A percentile compares a stretch with the other conserved stretches of the same genome.
These are phyloP conservation scores for Oryza glaberrima DNA, from an alignment of 176 grass and related monocot genomes.

Conservation along the genomic window DNA sequence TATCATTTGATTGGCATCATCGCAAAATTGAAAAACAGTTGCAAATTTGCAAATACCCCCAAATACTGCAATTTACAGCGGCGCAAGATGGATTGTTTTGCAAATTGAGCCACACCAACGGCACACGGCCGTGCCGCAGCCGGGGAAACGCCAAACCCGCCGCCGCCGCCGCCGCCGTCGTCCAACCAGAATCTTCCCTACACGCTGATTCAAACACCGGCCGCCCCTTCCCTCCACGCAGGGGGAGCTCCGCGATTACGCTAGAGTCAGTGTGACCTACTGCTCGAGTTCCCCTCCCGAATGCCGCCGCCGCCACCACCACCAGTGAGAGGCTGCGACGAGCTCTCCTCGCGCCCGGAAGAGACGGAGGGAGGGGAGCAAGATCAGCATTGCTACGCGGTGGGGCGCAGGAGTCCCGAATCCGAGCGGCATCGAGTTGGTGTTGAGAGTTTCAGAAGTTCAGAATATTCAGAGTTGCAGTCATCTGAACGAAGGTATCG, in stretches of 20 bases:
- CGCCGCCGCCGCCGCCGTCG: background rate
- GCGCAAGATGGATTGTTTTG: background rate
- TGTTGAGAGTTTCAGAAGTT: background rate
- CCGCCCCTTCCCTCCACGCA: background rate
- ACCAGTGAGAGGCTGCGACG: background rate
- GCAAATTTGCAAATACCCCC: too few relatives aligned
- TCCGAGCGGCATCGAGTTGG: background rate
- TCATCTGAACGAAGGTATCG: background rate
- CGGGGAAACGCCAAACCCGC: too few relatives aligned
- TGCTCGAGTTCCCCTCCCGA: background rate
- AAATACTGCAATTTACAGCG: too few relatives aligned
- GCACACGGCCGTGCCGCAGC: too few relatives aligned
- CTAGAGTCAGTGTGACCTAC: too few relatives aligned
- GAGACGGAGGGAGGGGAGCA: background rate
- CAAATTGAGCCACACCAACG: background rate
- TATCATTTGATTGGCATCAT: too few relatives aligned
- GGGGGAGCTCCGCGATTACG: background rate
- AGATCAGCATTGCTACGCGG: background rate
- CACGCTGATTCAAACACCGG: background rate
- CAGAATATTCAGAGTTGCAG: background rate
- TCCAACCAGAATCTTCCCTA: background rate
- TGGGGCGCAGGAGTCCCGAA: background rate
- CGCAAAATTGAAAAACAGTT: too few relatives aligned
- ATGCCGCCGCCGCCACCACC: background rate
- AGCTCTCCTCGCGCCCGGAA: background rate